Evolutionary conservation across 2,329 filamentous ascomycete genomes (phyloP).

Genomic region (Trichoderma endophyticum): DNA sequence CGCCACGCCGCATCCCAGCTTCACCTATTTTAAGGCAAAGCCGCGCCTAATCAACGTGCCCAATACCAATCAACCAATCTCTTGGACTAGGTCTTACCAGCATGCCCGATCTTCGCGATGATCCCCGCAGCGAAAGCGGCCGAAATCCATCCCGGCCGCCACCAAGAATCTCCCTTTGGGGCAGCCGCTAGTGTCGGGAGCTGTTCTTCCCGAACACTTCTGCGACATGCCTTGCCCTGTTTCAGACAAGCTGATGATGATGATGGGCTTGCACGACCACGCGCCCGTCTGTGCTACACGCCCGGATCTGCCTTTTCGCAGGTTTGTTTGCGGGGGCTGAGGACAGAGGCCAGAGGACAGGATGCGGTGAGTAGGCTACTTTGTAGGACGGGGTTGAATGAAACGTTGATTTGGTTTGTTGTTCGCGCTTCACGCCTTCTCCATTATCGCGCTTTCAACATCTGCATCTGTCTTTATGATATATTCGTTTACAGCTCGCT

Average conservation of each 20-base stretch:
- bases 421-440: not conserved
- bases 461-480: not conserved
- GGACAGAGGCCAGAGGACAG: not conserved
- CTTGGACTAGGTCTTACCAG: not conserved
- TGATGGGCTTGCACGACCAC: not conserved
- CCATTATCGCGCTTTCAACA: not conserved
- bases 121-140: not conserved
- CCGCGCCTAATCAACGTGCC: not conserved
- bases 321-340: not conserved
- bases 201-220: conserved; percentile 7
- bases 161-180: not conserved
- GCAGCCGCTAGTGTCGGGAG: conserved; percentile 5
- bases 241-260: conserved; percentile 1
- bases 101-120: not conserved
- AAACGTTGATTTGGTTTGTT: not conserved
- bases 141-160: not conserved
- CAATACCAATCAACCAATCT: not conserved
- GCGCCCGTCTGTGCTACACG: not conserved
- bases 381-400: not conserved
- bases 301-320: not conserved
- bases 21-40: not conserved
- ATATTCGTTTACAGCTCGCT: not conserved
- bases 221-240: conserved; percentile 4
- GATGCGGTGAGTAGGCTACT: not conserved
- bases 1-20: not conserved